Conservation (phyloP, 257 asterid species). For the Marsdenia floribunda region DNA sequence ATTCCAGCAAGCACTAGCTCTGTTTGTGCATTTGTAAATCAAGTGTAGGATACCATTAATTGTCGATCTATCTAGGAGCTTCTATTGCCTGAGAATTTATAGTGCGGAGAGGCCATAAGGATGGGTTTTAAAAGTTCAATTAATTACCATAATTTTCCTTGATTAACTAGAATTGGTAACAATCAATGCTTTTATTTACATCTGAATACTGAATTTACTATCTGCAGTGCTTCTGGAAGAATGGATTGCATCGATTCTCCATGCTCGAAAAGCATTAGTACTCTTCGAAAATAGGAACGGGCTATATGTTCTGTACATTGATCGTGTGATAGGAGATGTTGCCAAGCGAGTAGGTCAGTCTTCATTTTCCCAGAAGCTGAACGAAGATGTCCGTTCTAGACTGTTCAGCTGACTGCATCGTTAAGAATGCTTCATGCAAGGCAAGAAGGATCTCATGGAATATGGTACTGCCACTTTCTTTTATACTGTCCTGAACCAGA, state of each 20-base stretch:
- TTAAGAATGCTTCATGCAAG: conserved; percentile 2
- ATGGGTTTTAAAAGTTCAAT: neutral
- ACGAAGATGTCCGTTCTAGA: conserved; percentile 41
- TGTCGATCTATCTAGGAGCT: neutral
- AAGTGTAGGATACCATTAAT: neutral
- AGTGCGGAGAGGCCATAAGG: neutral
- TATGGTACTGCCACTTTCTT: neutral
- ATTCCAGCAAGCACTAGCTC: neutral
- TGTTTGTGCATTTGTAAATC: neutral
- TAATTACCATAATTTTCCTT: neutral
- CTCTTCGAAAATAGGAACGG: conserved; percentile 66
- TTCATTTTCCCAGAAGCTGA: conserved; percentile 48
- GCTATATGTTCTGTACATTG: conserved; percentile 81
- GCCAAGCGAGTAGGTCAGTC: conserved; percentile 57
- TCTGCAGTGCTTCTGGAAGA: conserved; percentile 69
- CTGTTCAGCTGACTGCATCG: conserved; percentile 47
- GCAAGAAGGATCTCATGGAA: neutral
- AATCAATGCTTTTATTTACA: neutral
- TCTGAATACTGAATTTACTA: neutral
- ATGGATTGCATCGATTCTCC: conserved; percentile 67
- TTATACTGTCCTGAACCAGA: neutral
- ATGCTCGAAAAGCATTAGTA: conserved; percentile 64
- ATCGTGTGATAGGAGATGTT: conserved; percentile 70
- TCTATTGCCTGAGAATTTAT: neutral
- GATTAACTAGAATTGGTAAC: neutral